Evolutionary conservation across 257 asterid genomes (phyloP).

Genomic region (Solanum neorickii): DNA sequence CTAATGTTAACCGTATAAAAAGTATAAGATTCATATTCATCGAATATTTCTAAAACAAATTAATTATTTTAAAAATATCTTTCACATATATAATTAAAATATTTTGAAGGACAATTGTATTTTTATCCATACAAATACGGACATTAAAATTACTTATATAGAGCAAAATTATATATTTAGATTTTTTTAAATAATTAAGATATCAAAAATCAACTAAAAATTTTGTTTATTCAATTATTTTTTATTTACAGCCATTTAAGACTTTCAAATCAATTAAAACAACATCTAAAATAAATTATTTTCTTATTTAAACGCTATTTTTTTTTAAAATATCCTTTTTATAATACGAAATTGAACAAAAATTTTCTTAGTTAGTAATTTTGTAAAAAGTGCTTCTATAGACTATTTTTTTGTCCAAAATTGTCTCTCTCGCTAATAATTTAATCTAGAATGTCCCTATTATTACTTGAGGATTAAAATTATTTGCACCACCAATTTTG

Average conservation of each 20-base stretch:
- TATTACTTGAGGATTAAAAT: neutral
- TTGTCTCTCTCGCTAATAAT: neutral
- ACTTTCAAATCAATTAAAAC: neutral
- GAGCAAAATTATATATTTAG: neutral
- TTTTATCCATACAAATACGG: too few species aligned
- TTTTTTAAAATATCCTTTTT: too few species aligned
- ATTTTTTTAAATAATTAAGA: neutral
- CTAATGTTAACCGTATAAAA: too few species aligned
- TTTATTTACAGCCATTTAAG: too few species aligned
- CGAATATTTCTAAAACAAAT: neutral
- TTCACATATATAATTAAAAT: neutral
- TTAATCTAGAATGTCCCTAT: too few species aligned
- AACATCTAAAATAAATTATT: neutral
- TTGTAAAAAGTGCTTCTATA: neutral
- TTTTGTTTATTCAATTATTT: neutral
- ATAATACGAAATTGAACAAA: too few species aligned
- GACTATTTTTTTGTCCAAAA: neutral
- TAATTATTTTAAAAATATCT: neutral
- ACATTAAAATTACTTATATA: too few species aligned
- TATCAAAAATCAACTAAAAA: neutral
- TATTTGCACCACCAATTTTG: neutral
- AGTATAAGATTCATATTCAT: neutral
- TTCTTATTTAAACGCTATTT: neutral
- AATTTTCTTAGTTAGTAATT: too few species aligned
- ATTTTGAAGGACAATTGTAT: too few species aligned